Conservation (phyloP, 169 alveolate species). For the Neospora caninum region DNA sequence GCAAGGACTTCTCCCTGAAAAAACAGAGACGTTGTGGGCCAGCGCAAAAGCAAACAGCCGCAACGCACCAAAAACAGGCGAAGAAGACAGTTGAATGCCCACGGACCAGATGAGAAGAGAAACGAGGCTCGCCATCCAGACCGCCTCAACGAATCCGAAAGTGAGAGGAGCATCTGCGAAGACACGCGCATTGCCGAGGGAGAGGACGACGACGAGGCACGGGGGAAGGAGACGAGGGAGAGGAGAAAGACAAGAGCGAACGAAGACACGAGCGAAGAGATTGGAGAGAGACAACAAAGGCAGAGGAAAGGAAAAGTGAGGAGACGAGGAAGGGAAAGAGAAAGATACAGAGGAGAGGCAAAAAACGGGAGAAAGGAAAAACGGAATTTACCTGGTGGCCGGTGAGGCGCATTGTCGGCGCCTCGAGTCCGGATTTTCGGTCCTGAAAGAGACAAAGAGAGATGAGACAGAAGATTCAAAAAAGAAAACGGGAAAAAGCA, state of each 20-base stretch:
- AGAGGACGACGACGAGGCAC: too few species aligned
- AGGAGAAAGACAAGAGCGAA: neutral
- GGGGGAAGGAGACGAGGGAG: neutral
- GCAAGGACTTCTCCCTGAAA: conserved; percentile 82
- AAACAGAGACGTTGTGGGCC: neutral
- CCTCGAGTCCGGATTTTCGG: conserved; percentile 69
- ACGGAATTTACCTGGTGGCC: conserved; percentile 75
- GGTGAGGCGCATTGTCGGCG: conserved; percentile 80
- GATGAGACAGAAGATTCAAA: neutral
- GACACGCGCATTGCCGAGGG: too few species aligned
- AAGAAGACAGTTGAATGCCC: too few species aligned
- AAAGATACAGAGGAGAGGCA: neutral
- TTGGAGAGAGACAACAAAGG: too few species aligned
- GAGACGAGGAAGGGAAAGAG: neutral
- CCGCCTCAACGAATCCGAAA: too few species aligned
- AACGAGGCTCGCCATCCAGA: too few species aligned
- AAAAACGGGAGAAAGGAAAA: neutral
- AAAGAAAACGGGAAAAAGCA: too few species aligned
- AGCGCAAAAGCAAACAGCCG: neutral
- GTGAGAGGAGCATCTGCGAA: too few species aligned
- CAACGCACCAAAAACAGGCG: neutral
- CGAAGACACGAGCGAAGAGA: neutral
- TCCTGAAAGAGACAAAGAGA: neutral
- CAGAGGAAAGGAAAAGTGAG: too few species aligned
- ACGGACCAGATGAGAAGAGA: too few species aligned